These are phyloP conservation scores for Nasturtium officinale DNA, from an alignment of 345 rosid species.

Conservation along the genomic window DNA sequence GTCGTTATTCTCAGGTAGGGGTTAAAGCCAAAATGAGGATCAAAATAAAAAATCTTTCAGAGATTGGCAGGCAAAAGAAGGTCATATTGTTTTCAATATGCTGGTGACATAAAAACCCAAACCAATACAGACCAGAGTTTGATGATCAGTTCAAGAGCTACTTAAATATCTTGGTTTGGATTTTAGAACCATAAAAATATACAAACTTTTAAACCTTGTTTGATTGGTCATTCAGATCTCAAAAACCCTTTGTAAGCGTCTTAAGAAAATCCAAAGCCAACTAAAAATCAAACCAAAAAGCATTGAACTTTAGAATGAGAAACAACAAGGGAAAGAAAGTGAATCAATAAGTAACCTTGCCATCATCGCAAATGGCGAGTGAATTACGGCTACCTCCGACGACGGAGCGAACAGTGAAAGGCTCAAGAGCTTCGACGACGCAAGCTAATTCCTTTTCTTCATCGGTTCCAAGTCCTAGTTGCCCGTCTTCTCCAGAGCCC, in stretches of 20 bases:
- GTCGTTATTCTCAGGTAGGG: not conserved
- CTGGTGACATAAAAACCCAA: constrained; percentile 7
- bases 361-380: constrained; percentile 94
- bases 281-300: constrained; percentile 1
- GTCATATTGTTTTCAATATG: not conserved
- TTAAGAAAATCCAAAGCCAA: not conserved
- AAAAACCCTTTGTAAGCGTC: constrained; percentile 14
- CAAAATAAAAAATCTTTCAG: not conserved
- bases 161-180: constrained; percentile 5
- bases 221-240: constrained; percentile 14
- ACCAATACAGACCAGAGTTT: constrained; percentile 4
- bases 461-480: constrained; percentile 77
- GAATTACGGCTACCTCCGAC: constrained; percentile 98
- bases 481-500: constrained; percentile 99
- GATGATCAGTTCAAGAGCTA: not conserved
- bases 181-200: not conserved
- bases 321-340: not conserved
- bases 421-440: constrained; percentile 69
- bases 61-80: not conserved
- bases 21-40: not conserved
- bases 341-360: constrained; percentile 58
- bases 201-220: constrained; percentile 21
- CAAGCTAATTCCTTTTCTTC: constrained; percentile 85
- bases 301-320: not conserved
- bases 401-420: constrained; percentile 70